Base-by-base conservation (phyloP, 148 eudicot species). In the Fagopyrum esculentum region DNA sequence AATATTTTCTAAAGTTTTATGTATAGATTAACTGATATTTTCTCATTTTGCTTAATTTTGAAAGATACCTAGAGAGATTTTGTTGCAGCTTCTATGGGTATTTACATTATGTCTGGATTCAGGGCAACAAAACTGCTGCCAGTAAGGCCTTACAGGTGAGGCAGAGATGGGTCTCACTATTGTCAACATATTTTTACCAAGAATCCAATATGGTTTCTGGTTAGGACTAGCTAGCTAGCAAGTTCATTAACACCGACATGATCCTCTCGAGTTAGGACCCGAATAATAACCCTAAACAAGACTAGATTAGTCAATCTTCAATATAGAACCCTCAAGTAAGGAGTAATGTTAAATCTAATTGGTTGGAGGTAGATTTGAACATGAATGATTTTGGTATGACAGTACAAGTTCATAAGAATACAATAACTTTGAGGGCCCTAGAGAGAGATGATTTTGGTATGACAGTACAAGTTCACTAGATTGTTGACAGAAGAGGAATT, bases 31-130 rank as follows among this genome's bases (percentile, higher is more conserved):
- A 10, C 13, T 9, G 43, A 57, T 15, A 30, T 63, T 29, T 11
- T 26, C 15, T 30, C 40, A 35, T 63, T 63, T 30, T 6, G 16
- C 44, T 70, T 16, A 44, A n/a, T n/a, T n/a, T 16, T 70, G 73
- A 26, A 44, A 43, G 51, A 17, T 71, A 19, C 52, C 76, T 76
- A 78, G 61, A 73, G 43, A 16, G 45, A 76, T 75, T 51, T 75
- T 15, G 19, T 54, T 90, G 88, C 97, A 96, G 99, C 85, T 96
- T 96, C 76, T 96, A 96, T 81, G 99, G 92, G 77, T 96, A 96
- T 84, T 81, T 96, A 76, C 96, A 92, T 75, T 92, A 96, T 82
- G 97, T 91, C 51, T 96, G 99, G 99, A 82, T 96, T 79, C 99
- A 96, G 85, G 99, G 99, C 74, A 96, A 96, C 87, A 90, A 76